phyloP scores from a whole-genome alignment of 2,329 filamentous ascomycete species.

The Trichoderma pleuroti region DNA sequence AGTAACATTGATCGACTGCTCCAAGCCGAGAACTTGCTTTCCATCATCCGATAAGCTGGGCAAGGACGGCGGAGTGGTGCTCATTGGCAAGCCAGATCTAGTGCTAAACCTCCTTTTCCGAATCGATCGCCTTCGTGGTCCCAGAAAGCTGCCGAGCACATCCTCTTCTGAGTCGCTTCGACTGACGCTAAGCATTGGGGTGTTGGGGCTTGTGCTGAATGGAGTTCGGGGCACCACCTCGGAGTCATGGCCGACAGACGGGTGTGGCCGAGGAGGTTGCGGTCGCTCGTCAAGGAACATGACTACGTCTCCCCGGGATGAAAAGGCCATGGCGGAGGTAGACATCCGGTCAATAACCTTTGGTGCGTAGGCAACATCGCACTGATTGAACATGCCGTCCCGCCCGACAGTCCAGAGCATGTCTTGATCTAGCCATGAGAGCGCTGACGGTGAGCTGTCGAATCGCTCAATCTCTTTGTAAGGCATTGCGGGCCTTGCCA shows the following conservation, averaged over 20 bases:
- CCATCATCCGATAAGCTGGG: conserved; percentile 30
- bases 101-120: conserved; percentile 43
- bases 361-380: conserved; percentile 61
- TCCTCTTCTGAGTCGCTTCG: conserved; percentile 65
- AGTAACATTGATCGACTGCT: conserved; percentile 56
- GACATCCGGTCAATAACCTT: conserved; percentile 61
- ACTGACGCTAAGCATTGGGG: conserved; percentile 52
- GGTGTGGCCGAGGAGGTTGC: conserved; percentile 42
- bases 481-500: conserved; percentile 63
- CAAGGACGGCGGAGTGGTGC: conserved; percentile 53
- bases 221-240: conserved; percentile 38
- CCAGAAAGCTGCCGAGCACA: conserved; percentile 57
- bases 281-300: conserved; percentile 60
- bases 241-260: conserved; percentile 35
- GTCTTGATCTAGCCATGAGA: conserved; percentile 63
- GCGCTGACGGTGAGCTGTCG: conserved; percentile 51
- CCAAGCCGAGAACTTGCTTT: conserved; percentile 48
- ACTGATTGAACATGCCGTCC: conserved; percentile 61
- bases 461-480: conserved; percentile 64
- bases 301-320: conserved; percentile 55
- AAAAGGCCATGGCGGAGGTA: conserved; percentile 59
- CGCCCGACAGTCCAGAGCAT: conserved; percentile 63
- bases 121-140: conserved; percentile 40
- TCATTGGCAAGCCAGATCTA: conserved; percentile 44
- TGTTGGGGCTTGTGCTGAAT: conserved; percentile 48